phyloP scores from a whole-genome alignment of 805 yeast species.

The Cyberlindnera mississippiensis region DNA sequence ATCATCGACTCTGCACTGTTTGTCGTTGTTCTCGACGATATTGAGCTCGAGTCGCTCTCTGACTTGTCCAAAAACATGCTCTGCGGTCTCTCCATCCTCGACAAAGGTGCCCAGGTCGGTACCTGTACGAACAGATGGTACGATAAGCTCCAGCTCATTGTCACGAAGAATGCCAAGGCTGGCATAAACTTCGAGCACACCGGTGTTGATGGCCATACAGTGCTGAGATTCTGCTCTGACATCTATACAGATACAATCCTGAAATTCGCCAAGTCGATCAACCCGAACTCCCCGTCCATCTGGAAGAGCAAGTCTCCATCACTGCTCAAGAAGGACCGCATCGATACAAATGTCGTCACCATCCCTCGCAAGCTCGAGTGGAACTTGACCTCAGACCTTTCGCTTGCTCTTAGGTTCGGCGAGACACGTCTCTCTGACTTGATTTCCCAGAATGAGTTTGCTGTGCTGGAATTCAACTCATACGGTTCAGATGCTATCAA shows the following conservation, averaged over 20 bases:
- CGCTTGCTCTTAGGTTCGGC: constrained; percentile 80
- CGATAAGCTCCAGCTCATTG: constrained; percentile 83
- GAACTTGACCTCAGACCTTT: constrained; percentile 74
- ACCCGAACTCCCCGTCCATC: constrained; percentile 62
- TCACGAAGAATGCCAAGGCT: constrained; percentile 85
- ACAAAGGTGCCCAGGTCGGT: constrained; percentile 87
- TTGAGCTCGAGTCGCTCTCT: constrained; percentile 52
- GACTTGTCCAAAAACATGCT: constrained; percentile 80
- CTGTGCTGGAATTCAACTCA: constrained; percentile 62
- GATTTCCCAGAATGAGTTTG: constrained; percentile 86
- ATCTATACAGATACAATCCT: constrained; percentile 88
- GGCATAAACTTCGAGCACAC: constrained; percentile 94
- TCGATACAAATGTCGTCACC: constrained; percentile 48
- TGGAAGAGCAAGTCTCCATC: constrained; percentile 57
- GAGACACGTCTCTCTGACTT: constrained; percentile 86
- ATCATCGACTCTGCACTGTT: constrained; percentile 81
- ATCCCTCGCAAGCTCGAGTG: constrained; percentile 87
- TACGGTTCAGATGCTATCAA: constrained; percentile 79
- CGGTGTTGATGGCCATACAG: constrained; percentile 95
- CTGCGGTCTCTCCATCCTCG: constrained; percentile 77
- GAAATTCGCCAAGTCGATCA: constrained; percentile 80
- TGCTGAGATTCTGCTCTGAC: constrained; percentile 80
- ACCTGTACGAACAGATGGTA: constrained; percentile 95
- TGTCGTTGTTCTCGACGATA: constrained; percentile 78
- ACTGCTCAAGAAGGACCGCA: constrained; percentile 37